phyloP scores from a whole-genome alignment of 129 eudicot species.

The Silybum marianum region DNA sequence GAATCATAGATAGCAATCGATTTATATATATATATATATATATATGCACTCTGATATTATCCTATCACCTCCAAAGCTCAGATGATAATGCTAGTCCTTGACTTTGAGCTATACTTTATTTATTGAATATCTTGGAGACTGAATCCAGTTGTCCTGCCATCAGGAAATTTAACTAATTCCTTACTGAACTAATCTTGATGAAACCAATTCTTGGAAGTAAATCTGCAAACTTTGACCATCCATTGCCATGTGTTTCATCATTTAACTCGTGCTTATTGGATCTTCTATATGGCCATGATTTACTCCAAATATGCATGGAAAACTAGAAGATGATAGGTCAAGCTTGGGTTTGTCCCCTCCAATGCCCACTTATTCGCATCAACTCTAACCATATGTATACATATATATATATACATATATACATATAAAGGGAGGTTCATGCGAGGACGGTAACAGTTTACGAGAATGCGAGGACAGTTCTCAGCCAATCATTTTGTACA shows the following conservation, averaged over 20 bases:
- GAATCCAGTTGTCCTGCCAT: neutral
- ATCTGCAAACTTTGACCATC: neutral
- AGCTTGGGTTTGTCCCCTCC: no score
- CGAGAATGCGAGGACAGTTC: no score
- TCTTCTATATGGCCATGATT: neutral
- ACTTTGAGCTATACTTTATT: neutral
- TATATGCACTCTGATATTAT: neutral
- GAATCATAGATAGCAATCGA: no score
- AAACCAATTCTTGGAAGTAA: neutral
- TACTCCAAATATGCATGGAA: no score
- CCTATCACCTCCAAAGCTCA: neutral
- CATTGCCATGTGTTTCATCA: neutral
- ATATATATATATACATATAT: no score
- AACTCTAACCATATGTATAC: no score
- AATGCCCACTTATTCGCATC: no score
- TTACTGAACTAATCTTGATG: neutral
- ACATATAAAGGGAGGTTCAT: no score
- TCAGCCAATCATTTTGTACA: no score
- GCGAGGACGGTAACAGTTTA: no score
- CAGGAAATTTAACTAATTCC: neutral
- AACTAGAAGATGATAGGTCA: no score
- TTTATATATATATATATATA: no score
- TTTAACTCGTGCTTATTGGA: neutral
- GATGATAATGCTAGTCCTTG: neutral
- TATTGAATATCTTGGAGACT: neutral